A percentile compares a stretch with the other conserved stretches of the same genome.
phyloP scores from a whole-genome alignment of 441 rosid species.

The Erodium moschatum region DNA sequence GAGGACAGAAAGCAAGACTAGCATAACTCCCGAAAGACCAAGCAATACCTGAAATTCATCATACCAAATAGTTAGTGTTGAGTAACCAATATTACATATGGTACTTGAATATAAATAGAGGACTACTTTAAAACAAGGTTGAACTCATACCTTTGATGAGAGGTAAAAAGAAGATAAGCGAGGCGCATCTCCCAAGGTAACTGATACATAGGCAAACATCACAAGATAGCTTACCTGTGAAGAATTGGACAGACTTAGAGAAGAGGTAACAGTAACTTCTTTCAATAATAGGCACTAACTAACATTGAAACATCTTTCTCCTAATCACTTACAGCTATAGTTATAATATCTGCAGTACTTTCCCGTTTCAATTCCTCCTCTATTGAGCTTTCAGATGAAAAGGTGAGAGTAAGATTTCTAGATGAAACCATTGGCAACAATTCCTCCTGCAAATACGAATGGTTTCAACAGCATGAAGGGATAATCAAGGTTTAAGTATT shows the following conservation, averaged over 20 bases:
- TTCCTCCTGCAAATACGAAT: slow-evolving; percentile 42
- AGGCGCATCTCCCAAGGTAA: slow-evolving; percentile 59
- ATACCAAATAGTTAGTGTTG: slow-evolving; percentile 13
- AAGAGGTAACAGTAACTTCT: neutral
- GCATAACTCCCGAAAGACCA: slow-evolving; percentile 66
- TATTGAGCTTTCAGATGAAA: slow-evolving; percentile 72
- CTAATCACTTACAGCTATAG: slow-evolving; percentile 42
- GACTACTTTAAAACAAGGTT: neutral
- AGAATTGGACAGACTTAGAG: slow-evolving; percentile 7
- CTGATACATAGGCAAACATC: slow-evolving; percentile 60
- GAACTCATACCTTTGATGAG: slow-evolving; percentile 47
- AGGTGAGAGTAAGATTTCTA: slow-evolving; percentile 56
- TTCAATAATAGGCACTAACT: slow-evolving; percentile 2
- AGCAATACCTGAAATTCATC: slow-evolving; percentile 41
- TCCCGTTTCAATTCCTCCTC: slow-evolving; percentile 76
- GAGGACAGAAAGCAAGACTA: slow-evolving; percentile 68
- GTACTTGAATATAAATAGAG: neutral
- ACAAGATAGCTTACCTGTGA: slow-evolving; percentile 62
- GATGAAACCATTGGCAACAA: slow-evolving; percentile 46
- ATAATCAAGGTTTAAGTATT: neutral
- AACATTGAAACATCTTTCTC: slow-evolving; percentile 7
- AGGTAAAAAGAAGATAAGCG: slow-evolving; percentile 39
- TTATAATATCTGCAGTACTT: slow-evolving; percentile 62
- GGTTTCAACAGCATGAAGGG: slow-evolving; percentile 2
- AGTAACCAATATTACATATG: neutral